Base-by-base conservation (phyloP, 139 green algal genomes). In the Eudorina sp. region DNA sequence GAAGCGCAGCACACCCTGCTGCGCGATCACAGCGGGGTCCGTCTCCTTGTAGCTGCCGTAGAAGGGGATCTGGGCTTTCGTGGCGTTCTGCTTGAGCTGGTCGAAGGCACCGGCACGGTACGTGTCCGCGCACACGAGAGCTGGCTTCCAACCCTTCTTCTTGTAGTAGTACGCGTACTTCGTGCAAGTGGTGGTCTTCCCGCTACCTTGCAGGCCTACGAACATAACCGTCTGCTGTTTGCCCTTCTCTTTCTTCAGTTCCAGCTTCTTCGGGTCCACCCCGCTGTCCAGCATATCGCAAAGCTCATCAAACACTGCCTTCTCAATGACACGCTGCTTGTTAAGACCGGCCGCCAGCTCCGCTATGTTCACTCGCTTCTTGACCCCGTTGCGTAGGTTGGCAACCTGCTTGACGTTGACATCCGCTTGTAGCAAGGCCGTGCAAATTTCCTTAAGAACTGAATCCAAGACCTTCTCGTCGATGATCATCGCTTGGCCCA, bases 81-180 rank as follows among this genome's bases (percentile, higher is more conserved):
- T 99, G 2, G 97, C 96, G 84, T 99, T 99, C 94, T 99, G 98
- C 94, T 99, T 99, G 23, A 99, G 94, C 95, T 99, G 98, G 89
- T 99, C 98, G 84, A 98, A 98, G 4, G 55, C 96, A 87, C 97
- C 97, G 27, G 98, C 98, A 48, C 98, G 95, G 93, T 98, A 99
- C 45, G 98, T 99, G 90, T 99, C 98, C 5, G 98, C 98, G 90
- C 98, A 99, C 23, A 99, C 97, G 88, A 99, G 90, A 19, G 95
- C 96, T 0, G 96, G 95, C 93, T 99, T 99, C 90, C 94, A 99
- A 18, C 97, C 98, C 90, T 99, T 99, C 86, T 96, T 96, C 90
- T 99, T 98, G 93, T 98, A 97, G 87, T 96, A 94, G 91, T 97
- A 95, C 1, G 97, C 97, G 68, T 99, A 99, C 93, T 99, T 99